phyloP scores from a whole-genome alignment of 768 basidiomycete genomes.

The Daedaleopsis nitida region DNA sequence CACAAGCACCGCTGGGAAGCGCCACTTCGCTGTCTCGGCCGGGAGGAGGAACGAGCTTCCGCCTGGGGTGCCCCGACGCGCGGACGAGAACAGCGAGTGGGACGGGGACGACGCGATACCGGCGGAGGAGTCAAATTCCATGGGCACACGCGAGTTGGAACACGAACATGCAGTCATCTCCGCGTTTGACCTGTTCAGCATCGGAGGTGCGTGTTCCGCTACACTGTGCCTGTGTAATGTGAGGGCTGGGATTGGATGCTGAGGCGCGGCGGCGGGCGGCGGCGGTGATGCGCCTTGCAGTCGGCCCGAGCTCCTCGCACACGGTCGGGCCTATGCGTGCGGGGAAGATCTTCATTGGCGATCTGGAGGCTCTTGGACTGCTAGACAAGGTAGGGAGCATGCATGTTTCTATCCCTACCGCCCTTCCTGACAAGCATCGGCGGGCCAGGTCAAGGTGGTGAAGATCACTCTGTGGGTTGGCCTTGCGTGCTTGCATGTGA shows the following conservation, averaged over 20 bases:
- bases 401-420: not conserved
- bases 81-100: constrained; percentile 3
- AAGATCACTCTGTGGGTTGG: constrained; percentile 79
- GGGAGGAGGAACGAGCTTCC: constrained; percentile 1
- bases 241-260: constrained; percentile 1
- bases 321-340: constrained; percentile 90
- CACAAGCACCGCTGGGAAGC: constrained; percentile 1
- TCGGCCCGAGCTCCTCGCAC: constrained; percentile 63
- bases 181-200: constrained; percentile 90
- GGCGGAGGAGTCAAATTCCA: constrained; percentile 15
- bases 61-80: not conserved
- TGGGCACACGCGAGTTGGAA: constrained; percentile 20
- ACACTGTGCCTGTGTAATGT: not conserved
- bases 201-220: constrained; percentile 62
- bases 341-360: constrained; percentile 82
- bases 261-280: not conserved
- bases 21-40: not conserved
- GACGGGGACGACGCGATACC: constrained; percentile 18
- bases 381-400: constrained; percentile 62
- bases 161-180: constrained; percentile 88
- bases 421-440: not conserved
- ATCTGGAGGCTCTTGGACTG: constrained; percentile 66
- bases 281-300: constrained; percentile 27
- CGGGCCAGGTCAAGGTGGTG: constrained; percentile 64
- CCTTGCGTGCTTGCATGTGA: constrained; percentile 3